Conservation (phyloP, 805 yeast genomes). For the Pichia sporocuriosa region DNA sequence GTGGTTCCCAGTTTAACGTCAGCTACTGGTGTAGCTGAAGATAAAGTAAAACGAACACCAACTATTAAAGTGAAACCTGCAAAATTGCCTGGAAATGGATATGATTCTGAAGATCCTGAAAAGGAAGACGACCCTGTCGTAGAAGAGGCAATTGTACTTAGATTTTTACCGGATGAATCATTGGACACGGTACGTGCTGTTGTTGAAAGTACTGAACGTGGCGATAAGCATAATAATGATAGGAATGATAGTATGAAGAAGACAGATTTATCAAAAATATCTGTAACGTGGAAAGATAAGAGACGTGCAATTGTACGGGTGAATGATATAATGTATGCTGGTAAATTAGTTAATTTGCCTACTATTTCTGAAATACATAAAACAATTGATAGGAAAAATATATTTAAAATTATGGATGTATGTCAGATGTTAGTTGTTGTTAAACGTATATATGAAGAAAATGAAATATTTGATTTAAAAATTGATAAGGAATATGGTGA, state of each 20-base stretch:
- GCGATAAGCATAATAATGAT: conserved; percentile 5
- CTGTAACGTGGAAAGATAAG: conserved; percentile 76
- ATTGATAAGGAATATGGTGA: conserved; percentile 38
- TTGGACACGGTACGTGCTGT: conserved; percentile 70
- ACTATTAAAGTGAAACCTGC: conserved; percentile 49
- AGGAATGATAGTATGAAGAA: neutral
- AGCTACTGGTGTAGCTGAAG: too few species aligned
- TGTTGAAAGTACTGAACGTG: conserved; percentile 48
- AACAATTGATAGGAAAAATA: conserved; percentile 81
- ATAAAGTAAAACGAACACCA: conserved; percentile 29
- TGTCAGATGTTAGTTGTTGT: conserved; percentile 80
- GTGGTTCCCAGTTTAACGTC: too few species aligned
- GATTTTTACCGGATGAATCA: conserved; percentile 64
- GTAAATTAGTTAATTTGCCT: conserved; percentile 83
- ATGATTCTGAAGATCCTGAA: conserved; percentile 95
- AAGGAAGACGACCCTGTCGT: conserved; percentile 89
- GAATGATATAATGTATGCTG: conserved; percentile 68
- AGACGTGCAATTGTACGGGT: conserved; percentile 72
- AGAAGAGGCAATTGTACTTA: conserved; percentile 76
- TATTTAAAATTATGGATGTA: conserved; percentile 79
- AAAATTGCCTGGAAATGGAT: conserved; percentile 87
- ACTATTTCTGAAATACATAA: conserved; percentile 82
- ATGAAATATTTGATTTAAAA: conserved; percentile 38
- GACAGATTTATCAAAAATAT: conserved; percentile 57
- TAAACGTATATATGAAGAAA: conserved; percentile 39